phyloP scores from a whole-genome alignment of 495 filamentous ascomycete genomes.

The Hypoxylon fragiforme region DNA sequence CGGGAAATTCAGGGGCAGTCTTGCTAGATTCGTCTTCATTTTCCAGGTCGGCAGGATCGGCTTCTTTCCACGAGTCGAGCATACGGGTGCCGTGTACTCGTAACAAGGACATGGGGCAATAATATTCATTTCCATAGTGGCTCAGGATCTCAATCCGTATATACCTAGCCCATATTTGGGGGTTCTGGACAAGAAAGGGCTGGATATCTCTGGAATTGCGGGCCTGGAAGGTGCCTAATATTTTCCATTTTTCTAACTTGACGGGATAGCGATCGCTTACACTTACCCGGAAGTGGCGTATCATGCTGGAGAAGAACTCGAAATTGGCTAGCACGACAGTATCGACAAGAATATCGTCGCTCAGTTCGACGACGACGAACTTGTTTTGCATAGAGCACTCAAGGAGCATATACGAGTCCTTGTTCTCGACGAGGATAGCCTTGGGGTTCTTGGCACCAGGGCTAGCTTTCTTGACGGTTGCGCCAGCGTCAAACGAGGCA shows the following conservation, averaged over 20 bases:
- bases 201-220: slow-evolving; percentile 91
- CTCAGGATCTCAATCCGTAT: slow-evolving; percentile 86
- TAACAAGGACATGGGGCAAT: slow-evolving; percentile 88
- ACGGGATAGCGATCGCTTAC: slow-evolving; percentile 93
- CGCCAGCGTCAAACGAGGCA: slow-evolving; percentile 94
- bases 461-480: slow-evolving; percentile 90
- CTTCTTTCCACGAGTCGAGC: slow-evolving; percentile 87
- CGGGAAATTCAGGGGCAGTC: slow-evolving; percentile 44
- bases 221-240: slow-evolving; percentile 85
- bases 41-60: slow-evolving; percentile 62
- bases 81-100: slow-evolving; percentile 95
- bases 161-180: slow-evolving; percentile 94
- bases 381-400: slow-evolving; percentile 87
- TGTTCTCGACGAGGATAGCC: slow-evolving; percentile 89
- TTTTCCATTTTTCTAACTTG: slow-evolving; percentile 88
- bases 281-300: slow-evolving; percentile 84
- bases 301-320: slow-evolving; percentile 97
- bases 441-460: slow-evolving; percentile 78
- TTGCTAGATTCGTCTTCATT: slow-evolving; percentile 42
- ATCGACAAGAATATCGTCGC: slow-evolving; percentile 92
- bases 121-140: slow-evolving; percentile 95
- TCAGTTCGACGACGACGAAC: slow-evolving; percentile 85
- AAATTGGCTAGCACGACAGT: slow-evolving; percentile 96
- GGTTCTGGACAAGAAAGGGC: slow-evolving; percentile 88
- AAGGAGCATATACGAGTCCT: slow-evolving; percentile 98